Evolutionary conservation across 225 moss, liverwort and hornwort species (phyloP).

Genomic region (Straminergon stramineum): DNA sequence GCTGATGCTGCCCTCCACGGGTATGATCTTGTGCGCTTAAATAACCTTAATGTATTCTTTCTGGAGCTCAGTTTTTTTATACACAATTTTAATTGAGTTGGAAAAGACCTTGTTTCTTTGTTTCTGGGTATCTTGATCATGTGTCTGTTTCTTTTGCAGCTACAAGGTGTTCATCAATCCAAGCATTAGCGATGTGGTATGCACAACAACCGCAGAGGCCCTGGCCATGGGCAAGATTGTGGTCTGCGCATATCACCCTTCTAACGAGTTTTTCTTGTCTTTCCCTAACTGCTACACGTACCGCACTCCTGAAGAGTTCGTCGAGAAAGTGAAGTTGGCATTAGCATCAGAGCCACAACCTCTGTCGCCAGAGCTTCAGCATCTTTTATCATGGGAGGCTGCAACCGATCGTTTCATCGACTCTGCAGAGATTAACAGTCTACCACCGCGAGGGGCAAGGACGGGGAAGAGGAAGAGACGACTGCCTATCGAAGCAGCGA

Average conservation of each 20-base stretch:
- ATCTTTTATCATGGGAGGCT: conserved; percentile 89
- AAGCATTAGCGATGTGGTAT: conserved; percentile 92
- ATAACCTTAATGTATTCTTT: background rate
- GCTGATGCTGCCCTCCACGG: conserved; percentile 67
- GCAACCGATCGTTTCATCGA: conserved; percentile 87
- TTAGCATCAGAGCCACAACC: conserved; percentile 72
- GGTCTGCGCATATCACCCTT: conserved; percentile 86
- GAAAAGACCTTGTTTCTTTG: background rate
- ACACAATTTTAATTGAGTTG: background rate
- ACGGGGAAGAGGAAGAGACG: conserved; percentile 14
- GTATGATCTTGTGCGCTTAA: conserved; percentile 24
- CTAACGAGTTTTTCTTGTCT: conserved; percentile 79
- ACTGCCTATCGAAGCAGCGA: conserved; percentile 23
- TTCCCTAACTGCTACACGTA: conserved; percentile 88
- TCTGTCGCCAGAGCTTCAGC: conserved; percentile 57
- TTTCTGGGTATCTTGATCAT: background rate
- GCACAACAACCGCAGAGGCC: conserved; percentile 93
- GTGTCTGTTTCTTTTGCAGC: conserved; percentile 30
- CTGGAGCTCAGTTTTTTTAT: background rate
- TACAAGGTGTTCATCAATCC: conserved; percentile 99
- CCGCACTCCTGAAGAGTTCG: conserved; percentile 68
- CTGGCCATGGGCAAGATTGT: conserved; percentile 93
- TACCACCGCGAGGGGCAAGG: conserved; percentile 16
- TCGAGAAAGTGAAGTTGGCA: conserved; percentile 68
- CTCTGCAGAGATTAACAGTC: conserved; percentile 53